Percentiles rank a stretch among this genome's conserved stretches.
Evolutionary conservation across 164 flowering plant species (phyloP).

Genomic region (Litsea cubeba): DNA sequence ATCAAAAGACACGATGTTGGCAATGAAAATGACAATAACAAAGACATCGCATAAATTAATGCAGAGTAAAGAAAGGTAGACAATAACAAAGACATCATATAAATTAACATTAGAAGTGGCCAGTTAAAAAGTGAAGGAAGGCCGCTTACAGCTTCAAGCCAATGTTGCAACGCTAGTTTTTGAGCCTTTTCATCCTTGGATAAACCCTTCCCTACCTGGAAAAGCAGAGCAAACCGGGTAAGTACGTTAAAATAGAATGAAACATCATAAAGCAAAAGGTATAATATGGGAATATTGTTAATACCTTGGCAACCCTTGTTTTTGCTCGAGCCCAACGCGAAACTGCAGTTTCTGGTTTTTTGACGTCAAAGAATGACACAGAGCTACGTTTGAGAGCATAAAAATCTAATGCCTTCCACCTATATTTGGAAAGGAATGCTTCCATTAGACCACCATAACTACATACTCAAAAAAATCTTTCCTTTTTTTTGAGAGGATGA

Average conservation of each 20-base stretch:
- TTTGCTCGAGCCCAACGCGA: conserved; percentile 58
- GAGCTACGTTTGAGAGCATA: conserved; percentile 49
- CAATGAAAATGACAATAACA: background rate
- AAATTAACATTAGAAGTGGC: background rate
- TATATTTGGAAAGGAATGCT: conserved; percentile 8
- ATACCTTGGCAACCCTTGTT: conserved; percentile 60
- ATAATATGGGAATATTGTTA: background rate
- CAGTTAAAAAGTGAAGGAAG: background rate
- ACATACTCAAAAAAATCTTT: background rate
- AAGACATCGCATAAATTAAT: background rate
- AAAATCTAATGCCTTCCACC: conserved; percentile 72
- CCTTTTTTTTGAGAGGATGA: background rate
- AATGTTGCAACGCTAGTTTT: conserved; percentile 60
- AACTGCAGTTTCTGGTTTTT: conserved; percentile 47
- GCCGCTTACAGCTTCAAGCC: conserved; percentile 83
- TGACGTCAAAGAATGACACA: conserved; percentile 37
- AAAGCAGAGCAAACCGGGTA: background rate
- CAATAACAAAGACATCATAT: background rate
- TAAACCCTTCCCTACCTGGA: conserved; percentile 74
- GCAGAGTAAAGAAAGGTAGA: background rate
- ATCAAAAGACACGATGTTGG: background rate
- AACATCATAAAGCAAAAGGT: background rate
- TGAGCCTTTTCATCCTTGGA: conserved; percentile 76
- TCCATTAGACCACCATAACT: conserved; percentile 1
- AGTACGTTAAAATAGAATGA: background rate